Conservation (phyloP, 306 rosid genomes). For the Acacia crassicarpa region DNA sequence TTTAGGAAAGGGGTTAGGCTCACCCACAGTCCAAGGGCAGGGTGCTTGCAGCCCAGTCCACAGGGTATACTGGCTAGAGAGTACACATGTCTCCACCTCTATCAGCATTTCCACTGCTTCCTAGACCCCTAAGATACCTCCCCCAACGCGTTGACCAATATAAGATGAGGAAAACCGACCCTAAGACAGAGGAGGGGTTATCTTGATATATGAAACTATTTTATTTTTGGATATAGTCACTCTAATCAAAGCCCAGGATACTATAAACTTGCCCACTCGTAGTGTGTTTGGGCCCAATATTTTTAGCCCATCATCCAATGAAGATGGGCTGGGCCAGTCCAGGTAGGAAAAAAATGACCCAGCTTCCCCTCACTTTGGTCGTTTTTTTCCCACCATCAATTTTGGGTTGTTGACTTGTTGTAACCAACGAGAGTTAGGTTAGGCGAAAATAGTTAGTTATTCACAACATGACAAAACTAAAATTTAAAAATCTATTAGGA, state of each 20-base stretch:
- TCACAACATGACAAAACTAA: rapidly evolving
- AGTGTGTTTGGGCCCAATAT: background rate
- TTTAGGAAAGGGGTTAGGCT: no score
- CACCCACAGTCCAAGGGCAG: no score
- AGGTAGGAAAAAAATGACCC: background rate
- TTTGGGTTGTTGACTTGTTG: background rate
- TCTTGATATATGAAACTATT: background rate
- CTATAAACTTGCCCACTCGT: background rate
- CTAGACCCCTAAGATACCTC: no score
- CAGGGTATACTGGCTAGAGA: no score
- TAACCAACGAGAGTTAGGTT: no score
- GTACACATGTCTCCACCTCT: no score
- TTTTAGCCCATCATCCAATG: rapidly evolving
- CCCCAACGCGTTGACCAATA: no score
- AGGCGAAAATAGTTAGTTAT: rapidly evolving
- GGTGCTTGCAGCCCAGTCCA: no score
- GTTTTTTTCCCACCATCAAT: background rate
- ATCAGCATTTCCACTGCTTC: no score
- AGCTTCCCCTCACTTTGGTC: background rate
- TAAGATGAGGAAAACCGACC: no score
- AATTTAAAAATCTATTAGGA: rapidly evolving
- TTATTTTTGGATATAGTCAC: background rate
- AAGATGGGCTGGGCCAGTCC: background rate
- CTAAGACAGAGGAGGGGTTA: no score
- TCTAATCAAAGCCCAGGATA: no score